Base-by-base conservation (phyloP, 345 rosid species). In the Syzygium aromaticum region DNA sequence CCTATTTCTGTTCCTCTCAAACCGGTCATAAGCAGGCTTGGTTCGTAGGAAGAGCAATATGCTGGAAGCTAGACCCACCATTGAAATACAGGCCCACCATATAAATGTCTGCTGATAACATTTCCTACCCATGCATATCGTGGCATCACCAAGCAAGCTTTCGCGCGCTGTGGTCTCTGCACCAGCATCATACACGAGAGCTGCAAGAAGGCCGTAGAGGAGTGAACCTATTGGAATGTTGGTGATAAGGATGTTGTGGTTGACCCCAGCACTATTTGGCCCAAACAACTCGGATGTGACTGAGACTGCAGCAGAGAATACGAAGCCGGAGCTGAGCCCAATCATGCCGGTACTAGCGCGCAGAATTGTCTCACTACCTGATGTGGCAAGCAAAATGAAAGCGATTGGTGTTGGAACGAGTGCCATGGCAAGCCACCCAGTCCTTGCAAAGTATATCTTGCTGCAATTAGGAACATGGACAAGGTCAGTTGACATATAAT, bases 171-270 rank as follows among this genome's bases (percentile, higher is more conserved):
- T 28, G 84, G 89, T 86, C 43, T 64, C 90, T 33, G 94, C 96
- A 84, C 92, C 90, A 30, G 94, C 85, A 77, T 96, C 99, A 84
- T 96, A 96, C 15, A 94, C 90, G 9, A 93, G 57, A 1, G 98
- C 99, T 33, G 99, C 98, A 19, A 96, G 92, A 89, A 90, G 92
- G 59, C 98, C 98, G 11, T 94, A 96, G 43, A 96, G 84, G 78
- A 95, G 91, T 0, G 99, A 96, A 78, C 99, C 98, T n/a, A 96
- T 86, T 3, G 98, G 99, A 86, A 96, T 95, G 93, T 96, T 96
- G 87, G 98, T 96, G 78, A 95, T 95, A 88, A 96, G 96, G 86
- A 96, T 94, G 93, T 96, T 96, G 90, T 95, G 98, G 92, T 96
- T 95, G 85, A 96, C 93, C n/a, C 97, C 93, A 8, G 88, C 93